phyloP scores from a whole-genome alignment of 208 protist genomes.

The Wallacemonas collosoma region DNA sequence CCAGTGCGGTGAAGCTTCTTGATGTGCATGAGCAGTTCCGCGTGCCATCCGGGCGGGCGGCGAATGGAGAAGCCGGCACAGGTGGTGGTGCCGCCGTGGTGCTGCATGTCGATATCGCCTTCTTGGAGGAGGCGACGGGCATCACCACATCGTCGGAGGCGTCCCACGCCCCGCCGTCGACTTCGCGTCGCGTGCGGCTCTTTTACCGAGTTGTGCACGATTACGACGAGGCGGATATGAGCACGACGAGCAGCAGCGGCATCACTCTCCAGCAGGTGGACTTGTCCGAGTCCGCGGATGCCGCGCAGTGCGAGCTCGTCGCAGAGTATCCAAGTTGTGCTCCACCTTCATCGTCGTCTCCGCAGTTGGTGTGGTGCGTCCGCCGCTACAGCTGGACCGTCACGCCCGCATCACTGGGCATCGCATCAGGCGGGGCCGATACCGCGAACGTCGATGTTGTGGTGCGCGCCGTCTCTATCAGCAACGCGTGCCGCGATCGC shows the following conservation, averaged over 20 bases:
- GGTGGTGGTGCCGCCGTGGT: background rate
- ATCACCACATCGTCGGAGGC: background rate
- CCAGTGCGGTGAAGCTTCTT: conserved; percentile 36
- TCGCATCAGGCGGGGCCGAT: background rate
- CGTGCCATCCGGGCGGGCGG: conserved; percentile 14
- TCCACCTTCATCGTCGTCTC: background rate
- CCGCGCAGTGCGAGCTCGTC: conserved; percentile 10
- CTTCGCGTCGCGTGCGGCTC: conserved; percentile 2
- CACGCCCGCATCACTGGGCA: background rate
- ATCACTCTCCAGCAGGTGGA: background rate
- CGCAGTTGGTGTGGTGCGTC: conserved; percentile 1
- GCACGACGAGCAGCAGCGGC: background rate
- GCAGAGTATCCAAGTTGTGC: background rate
- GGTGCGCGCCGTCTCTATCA: conserved; percentile 27
- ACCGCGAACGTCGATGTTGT: background rate
- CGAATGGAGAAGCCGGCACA: background rate
- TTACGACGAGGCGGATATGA: no score
- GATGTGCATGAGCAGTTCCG: conserved; percentile 33
- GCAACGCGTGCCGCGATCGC: conserved; percentile 23
- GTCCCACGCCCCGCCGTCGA: background rate
- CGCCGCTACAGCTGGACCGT: conserved; percentile 8
- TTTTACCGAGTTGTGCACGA: background rate
- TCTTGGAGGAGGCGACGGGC: background rate
- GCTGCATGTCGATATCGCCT: conserved; percentile 29
- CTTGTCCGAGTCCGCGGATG: background rate